Conservation (phyloP, 441 rosid species). For the Erodium moschatum region DNA sequence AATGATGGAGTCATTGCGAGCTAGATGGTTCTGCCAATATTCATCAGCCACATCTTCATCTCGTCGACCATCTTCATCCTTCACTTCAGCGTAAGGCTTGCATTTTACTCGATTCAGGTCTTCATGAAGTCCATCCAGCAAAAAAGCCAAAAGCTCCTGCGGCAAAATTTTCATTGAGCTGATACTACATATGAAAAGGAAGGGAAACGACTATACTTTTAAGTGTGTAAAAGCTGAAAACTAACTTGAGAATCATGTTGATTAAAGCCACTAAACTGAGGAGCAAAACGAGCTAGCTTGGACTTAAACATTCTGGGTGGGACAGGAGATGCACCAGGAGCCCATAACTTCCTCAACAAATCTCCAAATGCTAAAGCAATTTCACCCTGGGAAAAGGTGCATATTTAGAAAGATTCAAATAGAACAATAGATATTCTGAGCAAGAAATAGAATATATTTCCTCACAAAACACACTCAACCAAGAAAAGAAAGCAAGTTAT, state of each 20-base stretch:
- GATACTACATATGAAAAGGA: slow-evolving; percentile 16
- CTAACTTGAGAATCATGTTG: slow-evolving; percentile 86
- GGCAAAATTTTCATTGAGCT: slow-evolving; percentile 23
- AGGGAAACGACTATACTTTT: slow-evolving; percentile 16
- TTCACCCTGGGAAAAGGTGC: slow-evolving; percentile 45
- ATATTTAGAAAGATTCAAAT: slow-evolving; percentile 13
- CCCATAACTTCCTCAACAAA: slow-evolving; percentile 64
- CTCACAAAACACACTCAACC: background rate
- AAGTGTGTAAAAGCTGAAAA: slow-evolving; percentile 25
- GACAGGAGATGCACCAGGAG: slow-evolving; percentile 58
- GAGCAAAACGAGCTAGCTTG: slow-evolving; percentile 67
- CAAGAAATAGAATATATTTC: slow-evolving; percentile 3
- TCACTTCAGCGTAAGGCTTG: slow-evolving; percentile 64
- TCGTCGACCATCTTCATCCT: slow-evolving; percentile 56
- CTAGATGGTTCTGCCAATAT: slow-evolving; percentile 61
- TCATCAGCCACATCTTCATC: slow-evolving; percentile 71
- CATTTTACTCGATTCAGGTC: slow-evolving; percentile 65
- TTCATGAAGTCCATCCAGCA: slow-evolving; percentile 76
- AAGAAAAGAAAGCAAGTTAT: slow-evolving; percentile 9
- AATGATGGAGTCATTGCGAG: slow-evolving; percentile 63
- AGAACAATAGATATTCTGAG: slow-evolving; percentile 8
- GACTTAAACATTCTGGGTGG: slow-evolving; percentile 62
- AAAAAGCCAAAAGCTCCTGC: slow-evolving; percentile 68
- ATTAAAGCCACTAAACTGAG: slow-evolving; percentile 69
- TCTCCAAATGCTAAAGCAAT: slow-evolving; percentile 72